A percentile compares a stretch with the other conserved stretches of the same genome.
phyloP scores from a whole-genome alignment of 2,329 filamentous ascomycete genomes.

The Ceratocystis variospora region DNA sequence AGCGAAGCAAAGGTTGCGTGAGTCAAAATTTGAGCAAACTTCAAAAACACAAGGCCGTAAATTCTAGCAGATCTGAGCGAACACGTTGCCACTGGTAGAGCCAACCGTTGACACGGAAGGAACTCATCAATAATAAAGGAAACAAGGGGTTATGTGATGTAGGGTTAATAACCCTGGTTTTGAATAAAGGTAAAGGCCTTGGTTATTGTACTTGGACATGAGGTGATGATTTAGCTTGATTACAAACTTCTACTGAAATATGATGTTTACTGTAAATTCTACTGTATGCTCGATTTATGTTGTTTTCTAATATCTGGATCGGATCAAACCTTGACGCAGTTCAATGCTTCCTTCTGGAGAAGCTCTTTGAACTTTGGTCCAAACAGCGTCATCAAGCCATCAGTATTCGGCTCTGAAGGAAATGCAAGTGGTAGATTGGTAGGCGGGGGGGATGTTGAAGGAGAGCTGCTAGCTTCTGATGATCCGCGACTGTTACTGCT shows the following conservation, averaged over 20 bases:
- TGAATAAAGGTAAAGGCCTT: background rate
- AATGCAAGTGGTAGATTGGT: slow-evolving; percentile 13
- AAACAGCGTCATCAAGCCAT: slow-evolving; percentile 9
- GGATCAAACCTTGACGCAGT: background rate
- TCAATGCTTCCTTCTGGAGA: slow-evolving; percentile 14
- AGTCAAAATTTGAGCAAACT: background rate
- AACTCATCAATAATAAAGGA: background rate
- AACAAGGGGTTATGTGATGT: background rate
- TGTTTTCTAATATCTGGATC: background rate
- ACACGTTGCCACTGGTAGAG: slow-evolving; percentile 3
- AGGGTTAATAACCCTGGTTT: background rate
- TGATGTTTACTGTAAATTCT: background rate
- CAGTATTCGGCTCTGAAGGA: slow-evolving; percentile 16
- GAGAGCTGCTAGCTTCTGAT: background rate
- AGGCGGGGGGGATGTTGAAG: background rate
- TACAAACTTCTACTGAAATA: background rate
- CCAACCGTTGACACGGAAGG: background rate
- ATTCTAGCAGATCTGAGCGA: background rate
- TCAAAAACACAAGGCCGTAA: background rate
- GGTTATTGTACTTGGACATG: background rate
- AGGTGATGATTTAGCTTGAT: too few relatives aligned
- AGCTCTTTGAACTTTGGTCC: slow-evolving; percentile 13
- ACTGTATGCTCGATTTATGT: background rate
- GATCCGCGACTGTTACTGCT: background rate
- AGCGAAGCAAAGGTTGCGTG: background rate